phyloP scores from a whole-genome alignment of 805 yeast species.

The Saccharomycopsis microspora region DNA sequence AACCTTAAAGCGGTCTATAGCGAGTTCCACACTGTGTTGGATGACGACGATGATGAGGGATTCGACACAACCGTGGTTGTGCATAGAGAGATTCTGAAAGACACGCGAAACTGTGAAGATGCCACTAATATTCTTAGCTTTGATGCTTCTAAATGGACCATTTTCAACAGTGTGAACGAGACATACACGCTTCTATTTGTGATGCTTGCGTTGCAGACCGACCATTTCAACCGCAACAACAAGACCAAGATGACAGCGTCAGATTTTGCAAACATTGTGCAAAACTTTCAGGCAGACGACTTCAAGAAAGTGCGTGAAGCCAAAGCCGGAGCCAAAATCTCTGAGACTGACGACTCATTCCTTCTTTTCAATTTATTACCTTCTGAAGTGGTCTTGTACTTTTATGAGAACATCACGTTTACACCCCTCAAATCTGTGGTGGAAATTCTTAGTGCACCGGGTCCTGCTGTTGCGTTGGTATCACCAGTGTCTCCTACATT shows the following conservation, averaged over 20 bases:
- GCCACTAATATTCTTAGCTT: slow-evolving; percentile 2
- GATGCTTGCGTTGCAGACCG: slow-evolving; percentile 63
- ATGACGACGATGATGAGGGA: neutral
- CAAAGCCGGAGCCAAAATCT: slow-evolving; percentile 1
- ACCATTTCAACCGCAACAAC: slow-evolving; percentile 56
- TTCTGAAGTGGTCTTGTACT: slow-evolving; percentile 39
- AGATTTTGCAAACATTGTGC: slow-evolving; percentile 44
- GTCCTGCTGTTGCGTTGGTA: slow-evolving; percentile 12
- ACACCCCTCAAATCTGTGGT: slow-evolving; percentile 41
- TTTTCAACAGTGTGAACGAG: slow-evolving; percentile 28
- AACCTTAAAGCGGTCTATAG: slow-evolving; percentile 2
- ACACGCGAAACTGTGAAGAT: neutral
- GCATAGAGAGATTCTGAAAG: neutral
- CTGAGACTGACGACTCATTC: slow-evolving; percentile 4
- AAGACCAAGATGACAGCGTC: slow-evolving; percentile 53
- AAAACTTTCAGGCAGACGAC: slow-evolving; percentile 21
- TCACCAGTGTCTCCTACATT: slow-evolving; percentile 8
- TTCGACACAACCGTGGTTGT: slow-evolving; percentile 4
- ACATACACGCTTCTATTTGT: slow-evolving; percentile 56
- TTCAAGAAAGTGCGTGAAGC: slow-evolving; percentile 16
- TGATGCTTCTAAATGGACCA: slow-evolving; percentile 16
- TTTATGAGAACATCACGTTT: slow-evolving; percentile 55
- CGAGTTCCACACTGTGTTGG: neutral
- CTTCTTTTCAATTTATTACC: slow-evolving; percentile 23
- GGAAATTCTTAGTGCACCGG: slow-evolving; percentile 19